These are phyloP conservation scores for Whalleya microplaca DNA, from an alignment of 2,329 filamentous ascomycete genomes.

Conservation along the genomic window DNA sequence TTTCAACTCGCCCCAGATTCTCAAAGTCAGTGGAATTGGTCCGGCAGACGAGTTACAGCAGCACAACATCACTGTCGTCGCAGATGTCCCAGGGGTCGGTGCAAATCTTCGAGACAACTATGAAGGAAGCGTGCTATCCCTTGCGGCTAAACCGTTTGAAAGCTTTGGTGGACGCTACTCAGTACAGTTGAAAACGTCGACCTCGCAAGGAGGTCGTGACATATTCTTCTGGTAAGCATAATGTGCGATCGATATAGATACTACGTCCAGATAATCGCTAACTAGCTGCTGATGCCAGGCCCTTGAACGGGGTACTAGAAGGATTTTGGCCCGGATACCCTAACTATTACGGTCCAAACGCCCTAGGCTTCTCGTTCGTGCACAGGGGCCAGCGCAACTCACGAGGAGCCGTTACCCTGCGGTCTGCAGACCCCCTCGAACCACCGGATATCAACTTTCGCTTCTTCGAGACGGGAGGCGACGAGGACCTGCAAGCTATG, in stretches of 20 bases:
- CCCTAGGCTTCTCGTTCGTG: conserved; percentile 44
- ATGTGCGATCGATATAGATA: background rate
- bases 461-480: conserved; percentile 57
- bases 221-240: conserved; percentile 20
- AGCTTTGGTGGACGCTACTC: conserved; percentile 18
- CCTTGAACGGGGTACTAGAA: conserved; percentile 21
- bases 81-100: conserved; percentile 59
- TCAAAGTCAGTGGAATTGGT: conserved; percentile 50
- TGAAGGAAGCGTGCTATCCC: conserved; percentile 45
- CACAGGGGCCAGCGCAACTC: conserved; percentile 61
- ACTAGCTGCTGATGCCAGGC: conserved; percentile 1
- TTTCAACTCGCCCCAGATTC: conserved; percentile 56
- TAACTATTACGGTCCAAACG: conserved; percentile 20
- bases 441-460: conserved; percentile 65
- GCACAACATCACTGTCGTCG: conserved; percentile 46
- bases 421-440: conserved; percentile 65
- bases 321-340: conserved; percentile 29
- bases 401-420: conserved; percentile 63
- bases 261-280: background rate
- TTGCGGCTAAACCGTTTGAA: conserved; percentile 19
- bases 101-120: conserved; percentile 60
- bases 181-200: conserved; percentile 27
- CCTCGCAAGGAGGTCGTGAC: conserved; percentile 18
- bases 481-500: conserved; percentile 35
- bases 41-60: conserved; percentile 42